These are phyloP conservation scores for Kodamaea kaohsiungensis DNA, from an alignment of 805 yeast genomes.

Conservation along the genomic window DNA sequence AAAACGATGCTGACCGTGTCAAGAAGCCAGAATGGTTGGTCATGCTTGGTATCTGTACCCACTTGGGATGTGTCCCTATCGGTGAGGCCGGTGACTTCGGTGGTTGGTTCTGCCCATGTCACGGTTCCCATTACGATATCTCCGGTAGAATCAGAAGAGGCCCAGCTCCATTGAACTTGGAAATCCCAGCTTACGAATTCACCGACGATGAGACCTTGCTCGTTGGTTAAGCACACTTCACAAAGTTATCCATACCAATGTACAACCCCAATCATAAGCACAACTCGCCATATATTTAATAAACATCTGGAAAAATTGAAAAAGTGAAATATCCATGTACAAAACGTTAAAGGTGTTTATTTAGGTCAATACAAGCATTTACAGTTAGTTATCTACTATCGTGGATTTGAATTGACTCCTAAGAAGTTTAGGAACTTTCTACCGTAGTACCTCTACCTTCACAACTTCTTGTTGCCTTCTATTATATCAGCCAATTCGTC, in stretches of 20 bases:
- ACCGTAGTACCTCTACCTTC: background rate
- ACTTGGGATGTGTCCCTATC: slow-evolving; percentile 99
- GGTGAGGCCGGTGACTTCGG: slow-evolving; percentile 99
- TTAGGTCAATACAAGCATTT: background rate
- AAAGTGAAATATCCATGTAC: slow-evolving; percentile 5
- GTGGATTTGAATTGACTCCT: too few species aligned
- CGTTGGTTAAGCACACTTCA: slow-evolving; percentile 63
- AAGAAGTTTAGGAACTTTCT: too few species aligned
- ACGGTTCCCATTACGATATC: slow-evolving; percentile 99
- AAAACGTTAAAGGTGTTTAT: slow-evolving; percentile 3
- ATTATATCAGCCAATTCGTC: slow-evolving; percentile 25
- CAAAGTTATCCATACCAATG: background rate
- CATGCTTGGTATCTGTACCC: slow-evolving; percentile 99
- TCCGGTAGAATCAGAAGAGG: slow-evolving; percentile 99
- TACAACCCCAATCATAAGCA: background rate
- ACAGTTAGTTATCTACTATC: background rate
- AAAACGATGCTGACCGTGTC: slow-evolving; percentile 89
- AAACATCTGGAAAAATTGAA: slow-evolving; percentile 1
- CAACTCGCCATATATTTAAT: slow-evolving; percentile 1
- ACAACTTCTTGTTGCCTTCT: slow-evolving; percentile 4
- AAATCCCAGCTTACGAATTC: slow-evolving; percentile 89
- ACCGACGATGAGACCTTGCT: slow-evolving; percentile 74
- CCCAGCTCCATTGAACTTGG: slow-evolving; percentile 99
- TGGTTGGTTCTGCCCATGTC: slow-evolving; percentile 99
- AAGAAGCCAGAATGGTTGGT: slow-evolving; percentile 97